Conservation (phyloP, 2,329 filamentous ascomycete genomes). For the Aspergillus japonicus region DNA sequence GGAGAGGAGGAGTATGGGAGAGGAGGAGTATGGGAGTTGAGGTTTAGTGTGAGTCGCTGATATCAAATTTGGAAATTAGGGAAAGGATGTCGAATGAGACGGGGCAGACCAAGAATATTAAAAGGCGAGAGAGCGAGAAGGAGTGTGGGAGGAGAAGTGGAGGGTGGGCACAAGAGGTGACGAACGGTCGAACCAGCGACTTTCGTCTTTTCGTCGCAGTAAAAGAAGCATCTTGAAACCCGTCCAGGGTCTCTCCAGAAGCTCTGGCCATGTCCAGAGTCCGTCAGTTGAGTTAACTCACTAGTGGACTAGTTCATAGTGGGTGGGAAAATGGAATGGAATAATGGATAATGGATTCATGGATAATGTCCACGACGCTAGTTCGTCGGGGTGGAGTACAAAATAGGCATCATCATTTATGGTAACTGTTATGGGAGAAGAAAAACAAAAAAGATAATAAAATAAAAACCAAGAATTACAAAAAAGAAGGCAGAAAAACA, state of each 20-base stretch:
- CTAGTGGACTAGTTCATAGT: slow-evolving; percentile 12
- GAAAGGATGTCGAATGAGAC: slow-evolving; percentile 1
- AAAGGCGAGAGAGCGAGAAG: slow-evolving; percentile 6
- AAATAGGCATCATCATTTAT: slow-evolving; percentile 21
- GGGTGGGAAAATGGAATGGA: slow-evolving; percentile 7
- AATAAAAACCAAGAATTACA: background rate
- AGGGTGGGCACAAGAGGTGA: slow-evolving; percentile 12
- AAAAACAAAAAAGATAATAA: background rate
- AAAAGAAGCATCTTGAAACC: slow-evolving; percentile 25
- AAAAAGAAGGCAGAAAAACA: background rate
- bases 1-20: slow-evolving; percentile 1
- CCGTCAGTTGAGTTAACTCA: slow-evolving; percentile 11
- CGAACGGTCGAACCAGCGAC: slow-evolving; percentile 6
- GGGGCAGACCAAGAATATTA: slow-evolving; percentile 1
- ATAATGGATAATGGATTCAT: background rate
- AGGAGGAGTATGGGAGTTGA: background rate
- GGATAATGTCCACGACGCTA: slow-evolving; percentile 8
- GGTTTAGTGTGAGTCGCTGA: slow-evolving; percentile 1
- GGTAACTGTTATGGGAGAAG: background rate
- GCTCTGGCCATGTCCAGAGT: slow-evolving; percentile 23
- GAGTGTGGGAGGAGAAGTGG: slow-evolving; percentile 9
- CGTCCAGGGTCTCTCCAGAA: slow-evolving; percentile 25
- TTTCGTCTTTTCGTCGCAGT: background rate
- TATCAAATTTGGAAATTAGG: slow-evolving; percentile 7
- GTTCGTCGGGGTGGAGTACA: slow-evolving; percentile 17